Percentiles rank a stretch among this genome's conserved stretches.
Conservation (phyloP, 306 rosid genomes). For the Medicago arabica region DNA sequence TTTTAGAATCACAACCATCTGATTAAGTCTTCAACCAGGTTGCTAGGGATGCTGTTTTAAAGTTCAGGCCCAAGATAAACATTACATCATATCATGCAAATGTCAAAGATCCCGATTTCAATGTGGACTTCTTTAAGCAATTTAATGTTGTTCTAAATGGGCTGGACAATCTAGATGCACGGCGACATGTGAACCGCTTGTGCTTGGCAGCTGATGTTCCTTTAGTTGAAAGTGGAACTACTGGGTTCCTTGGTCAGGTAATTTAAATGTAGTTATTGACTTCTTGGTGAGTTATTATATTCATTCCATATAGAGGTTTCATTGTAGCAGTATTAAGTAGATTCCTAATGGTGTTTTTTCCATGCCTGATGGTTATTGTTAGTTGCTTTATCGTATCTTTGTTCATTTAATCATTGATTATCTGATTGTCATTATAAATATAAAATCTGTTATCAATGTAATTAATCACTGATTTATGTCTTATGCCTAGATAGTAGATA, state of each 20-base stretch:
- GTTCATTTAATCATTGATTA: neutral
- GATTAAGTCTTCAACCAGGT: constrained; percentile 67
- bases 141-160: constrained; percentile 95
- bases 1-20: constrained; percentile 38
- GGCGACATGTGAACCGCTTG: constrained; percentile 95
- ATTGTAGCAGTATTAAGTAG: constrained; percentile 1
- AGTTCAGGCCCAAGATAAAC: constrained; percentile 87
- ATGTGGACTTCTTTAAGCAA: constrained; percentile 88
- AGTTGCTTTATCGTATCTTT: neutral
- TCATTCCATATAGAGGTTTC: neutral
- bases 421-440: constrained; percentile 1
- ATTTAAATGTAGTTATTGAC: constrained; percentile 39
- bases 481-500: constrained; percentile 1
- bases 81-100: constrained; percentile 91
- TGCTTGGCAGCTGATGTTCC: constrained; percentile 98
- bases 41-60: constrained; percentile 98
- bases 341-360: constrained; percentile 10
- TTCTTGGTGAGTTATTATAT: constrained; percentile 5
- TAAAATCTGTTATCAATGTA: neutral
- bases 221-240: constrained; percentile 97
- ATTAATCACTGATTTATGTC: constrained; percentile 11
- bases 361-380: constrained; percentile 14
- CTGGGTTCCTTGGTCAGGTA: constrained; percentile 99
- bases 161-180: constrained; percentile 98
- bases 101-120: constrained; percentile 86